Evolutionary conservation across 2,329 filamentous ascomycete genomes (phyloP), one percentile per base, ranked within the genome.

Genomic region (Sodiomyces alkalinus): DNA sequence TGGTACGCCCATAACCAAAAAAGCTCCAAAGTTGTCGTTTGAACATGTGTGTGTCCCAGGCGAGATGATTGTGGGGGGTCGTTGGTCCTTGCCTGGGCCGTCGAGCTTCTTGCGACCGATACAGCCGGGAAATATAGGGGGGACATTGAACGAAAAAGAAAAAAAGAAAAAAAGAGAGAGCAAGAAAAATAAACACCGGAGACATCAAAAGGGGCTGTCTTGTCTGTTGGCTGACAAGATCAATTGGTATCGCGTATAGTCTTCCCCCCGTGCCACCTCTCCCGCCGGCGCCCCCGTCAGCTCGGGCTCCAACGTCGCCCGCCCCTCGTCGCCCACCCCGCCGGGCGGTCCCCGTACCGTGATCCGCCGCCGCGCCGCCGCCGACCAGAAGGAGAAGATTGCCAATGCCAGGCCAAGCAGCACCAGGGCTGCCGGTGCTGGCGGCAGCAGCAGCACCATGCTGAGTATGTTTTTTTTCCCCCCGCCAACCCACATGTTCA

Each of bases 401-500:
- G 86, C 87, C 48, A 98, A 92, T 78, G 80, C 74, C 41, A 71
- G 90, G 43, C 90, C 90, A 28, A 81, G 77, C 54, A 92, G 81
- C 62, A 98, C 90, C 41, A 74, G 90, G 46, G 76, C 87, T 21
- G 90, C 90, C 19, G 90, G 90, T 44, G 90, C 90, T 12, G 90
- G 90, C 42, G 90, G 90, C 41, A 94, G 85, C 53, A 92, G 80
- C 56, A 92, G 83, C 62, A 98, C 90, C 29, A 98, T 98, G 90
- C 68, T 98, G 64, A 87, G 86, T 83, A 22, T 17, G 19, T 24
- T 6, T 7, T 6, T 19, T 11, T 14, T 7, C 22, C 12, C 2
- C 8, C 7, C 6, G 7, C 7, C 14, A 6, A 15, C 8, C 13
- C 17, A 10, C 12, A 9, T 12, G 3, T 4, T 16, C 11, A n/a